A percentile compares a stretch with the other conserved stretches of the same genome.
Evolutionary conservation across 2,329 filamentous ascomycete genomes (phyloP).

Genomic region (Scorias spongiosa): DNA sequence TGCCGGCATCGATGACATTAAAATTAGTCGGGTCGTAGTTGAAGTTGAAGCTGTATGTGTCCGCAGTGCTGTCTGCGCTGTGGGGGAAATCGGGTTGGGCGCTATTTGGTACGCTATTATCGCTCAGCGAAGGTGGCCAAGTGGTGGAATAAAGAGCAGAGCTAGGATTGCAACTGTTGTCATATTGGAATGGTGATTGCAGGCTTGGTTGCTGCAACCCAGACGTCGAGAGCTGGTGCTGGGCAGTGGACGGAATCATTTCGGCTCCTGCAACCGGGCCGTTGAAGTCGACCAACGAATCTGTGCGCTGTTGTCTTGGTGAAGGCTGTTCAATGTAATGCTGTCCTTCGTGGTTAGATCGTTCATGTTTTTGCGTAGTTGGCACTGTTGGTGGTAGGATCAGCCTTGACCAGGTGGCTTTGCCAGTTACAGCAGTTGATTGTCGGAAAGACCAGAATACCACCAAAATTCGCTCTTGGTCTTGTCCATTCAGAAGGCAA

Average conservation of each 20-base stretch:
- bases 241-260: slow-evolving; percentile 1
- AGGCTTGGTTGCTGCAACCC: slow-evolving; percentile 6
- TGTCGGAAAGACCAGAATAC: slow-evolving; percentile 17
- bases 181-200: slow-evolving; percentile 19
- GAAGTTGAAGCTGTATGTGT: slow-evolving; percentile 25
- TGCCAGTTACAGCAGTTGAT: slow-evolving; percentile 8
- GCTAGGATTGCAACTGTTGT: slow-evolving; percentile 6
- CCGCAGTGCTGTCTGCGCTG: slow-evolving; percentile 11
- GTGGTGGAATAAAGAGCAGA: slow-evolving; percentile 15
- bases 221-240: slow-evolving; percentile 3
- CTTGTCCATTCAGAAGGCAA: not conserved
- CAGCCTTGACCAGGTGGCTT: slow-evolving; percentile 15
- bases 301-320: slow-evolving; percentile 6
- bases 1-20: slow-evolving; percentile 10
- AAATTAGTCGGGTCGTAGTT: slow-evolving; percentile 19
- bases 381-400: slow-evolving; percentile 6
- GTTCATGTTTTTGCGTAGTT: not conserved
- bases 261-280: not conserved
- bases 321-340: not conserved
- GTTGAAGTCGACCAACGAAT: slow-evolving; percentile 11
- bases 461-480: slow-evolving; percentile 12
- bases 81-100: not conserved
- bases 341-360: not conserved
- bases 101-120: not conserved
- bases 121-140: slow-evolving; percentile 9